Evolutionary conservation across 768 basidiomycete species (phyloP).

Genomic region (Russula lepida): DNA sequence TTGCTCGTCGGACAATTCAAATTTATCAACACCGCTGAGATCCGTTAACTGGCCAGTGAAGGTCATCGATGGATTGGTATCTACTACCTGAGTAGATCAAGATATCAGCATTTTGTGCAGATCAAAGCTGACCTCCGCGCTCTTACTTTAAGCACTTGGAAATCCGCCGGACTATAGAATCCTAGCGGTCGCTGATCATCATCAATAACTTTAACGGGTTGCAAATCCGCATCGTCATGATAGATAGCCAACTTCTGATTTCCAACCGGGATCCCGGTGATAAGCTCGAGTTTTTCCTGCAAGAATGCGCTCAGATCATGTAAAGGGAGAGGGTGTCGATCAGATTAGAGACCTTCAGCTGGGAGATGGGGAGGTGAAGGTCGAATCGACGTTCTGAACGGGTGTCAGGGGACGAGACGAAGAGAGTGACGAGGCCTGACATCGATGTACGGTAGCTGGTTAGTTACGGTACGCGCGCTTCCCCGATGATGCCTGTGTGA

Average conservation of each 20-base stretch:
- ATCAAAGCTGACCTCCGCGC: not conserved
- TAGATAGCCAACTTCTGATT: constrained; percentile 64
- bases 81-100: constrained; percentile 43
- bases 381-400: constrained; percentile 84
- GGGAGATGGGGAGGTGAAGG: constrained; percentile 58
- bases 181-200: constrained; percentile 65
- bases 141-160: constrained; percentile 74
- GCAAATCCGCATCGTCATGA: constrained; percentile 45
- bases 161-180: constrained; percentile 65
- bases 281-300: constrained; percentile 62
- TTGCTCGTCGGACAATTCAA: constrained; percentile 74
- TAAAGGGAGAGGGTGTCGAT: not conserved
- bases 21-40: constrained; percentile 83
- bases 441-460: constrained; percentile 20
- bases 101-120: not conserved
- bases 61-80: constrained; percentile 66
- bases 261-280: constrained; percentile 79
- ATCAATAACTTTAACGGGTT: constrained; percentile 45
- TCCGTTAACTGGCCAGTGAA: constrained; percentile 83
- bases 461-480: not conserved
- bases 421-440: constrained; percentile 53
- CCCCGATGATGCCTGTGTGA: not conserved
- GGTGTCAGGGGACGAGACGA: constrained; percentile 80
- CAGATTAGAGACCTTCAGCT: constrained; percentile 61
- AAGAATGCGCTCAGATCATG: not conserved